A percentile compares a stretch with the other conserved stretches of the same genome.
phyloP scores from a whole-genome alignment of 73 alveolate species.

The Paramecium tetraurelia region DNA sequence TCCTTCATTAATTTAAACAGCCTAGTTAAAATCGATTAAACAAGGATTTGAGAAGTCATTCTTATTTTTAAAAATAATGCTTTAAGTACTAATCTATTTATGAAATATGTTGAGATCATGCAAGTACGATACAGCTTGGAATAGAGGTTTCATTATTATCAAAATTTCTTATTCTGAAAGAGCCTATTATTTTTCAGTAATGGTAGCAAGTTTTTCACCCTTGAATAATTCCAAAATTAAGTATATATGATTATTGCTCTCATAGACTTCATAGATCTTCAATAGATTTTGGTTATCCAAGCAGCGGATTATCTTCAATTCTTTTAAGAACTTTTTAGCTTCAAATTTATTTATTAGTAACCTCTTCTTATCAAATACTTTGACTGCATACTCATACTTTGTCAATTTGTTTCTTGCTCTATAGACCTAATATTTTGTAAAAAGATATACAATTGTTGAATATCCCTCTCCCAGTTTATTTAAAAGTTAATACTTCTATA shows the following conservation, averaged over 20 bases:
- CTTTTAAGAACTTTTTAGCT: neutral
- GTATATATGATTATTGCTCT: neutral
- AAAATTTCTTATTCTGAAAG: neutral
- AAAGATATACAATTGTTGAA: neutral
- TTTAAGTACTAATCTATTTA: neutral
- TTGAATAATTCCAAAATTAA: neutral
- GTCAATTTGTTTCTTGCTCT: neutral
- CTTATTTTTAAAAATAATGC: neutral
- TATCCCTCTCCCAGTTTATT: conserved; percentile 12
- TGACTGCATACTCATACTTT: neutral
- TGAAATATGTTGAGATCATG: neutral
- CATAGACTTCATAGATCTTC: conserved; percentile 39
- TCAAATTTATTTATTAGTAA: neutral
- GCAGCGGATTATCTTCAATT: conserved; percentile 34
- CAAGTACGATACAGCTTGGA: neutral
- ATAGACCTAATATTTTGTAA: neutral
- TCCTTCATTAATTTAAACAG: neutral
- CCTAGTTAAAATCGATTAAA: neutral
- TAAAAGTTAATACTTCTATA: neutral
- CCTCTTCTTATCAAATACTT: neutral
- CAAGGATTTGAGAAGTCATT: neutral
- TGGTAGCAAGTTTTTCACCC: neutral
- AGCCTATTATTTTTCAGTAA: neutral
- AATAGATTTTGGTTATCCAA: conserved; percentile 9
- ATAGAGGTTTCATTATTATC: neutral